phyloP scores from a whole-genome alignment of 768 basidiomycete species.

The Punctularia strigosozonata region DNA sequence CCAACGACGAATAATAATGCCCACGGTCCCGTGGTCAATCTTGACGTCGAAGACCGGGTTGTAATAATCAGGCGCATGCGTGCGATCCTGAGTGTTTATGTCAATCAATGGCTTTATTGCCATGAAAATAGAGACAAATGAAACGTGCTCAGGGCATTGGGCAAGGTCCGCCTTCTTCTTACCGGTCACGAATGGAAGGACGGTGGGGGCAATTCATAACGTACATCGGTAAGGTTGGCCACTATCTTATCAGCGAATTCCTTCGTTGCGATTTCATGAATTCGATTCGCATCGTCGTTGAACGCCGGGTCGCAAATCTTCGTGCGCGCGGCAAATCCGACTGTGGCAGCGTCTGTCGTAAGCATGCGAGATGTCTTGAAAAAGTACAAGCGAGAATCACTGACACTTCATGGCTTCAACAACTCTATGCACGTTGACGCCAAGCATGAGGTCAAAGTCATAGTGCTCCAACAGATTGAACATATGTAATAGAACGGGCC shows the following conservation, averaged over 20 bases:
- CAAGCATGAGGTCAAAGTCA: slow-evolving; percentile 39
- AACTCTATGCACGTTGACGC: slow-evolving; percentile 63
- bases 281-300: slow-evolving; percentile 38
- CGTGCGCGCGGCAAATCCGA: slow-evolving; percentile 63
- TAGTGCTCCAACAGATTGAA: slow-evolving; percentile 85
- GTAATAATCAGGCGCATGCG: slow-evolving; percentile 78
- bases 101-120: no score
- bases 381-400: slow-evolving; percentile 13
- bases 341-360: slow-evolving; percentile 16
- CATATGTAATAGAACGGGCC: slow-evolving; percentile 83
- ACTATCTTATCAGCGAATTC: slow-evolving; percentile 50
- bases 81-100: slow-evolving; percentile 66
- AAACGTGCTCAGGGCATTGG: no score
- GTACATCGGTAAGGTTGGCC: slow-evolving; percentile 73
- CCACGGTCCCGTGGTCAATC: slow-evolving; percentile 79
- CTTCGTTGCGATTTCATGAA: slow-evolving; percentile 59
- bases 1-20: slow-evolving; percentile 1
- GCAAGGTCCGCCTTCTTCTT: no score
- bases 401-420: slow-evolving; percentile 80
- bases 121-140: slow-evolving; percentile 5
- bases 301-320: slow-evolving; percentile 73
- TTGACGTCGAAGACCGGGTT: slow-evolving; percentile 68
- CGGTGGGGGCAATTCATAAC: slow-evolving; percentile 11
- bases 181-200: slow-evolving; percentile 1
- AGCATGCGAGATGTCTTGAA: background rate